Base-by-base conservation (phyloP, 768 basidiomycete genomes). In the Leucogyrophana mollusca region DNA sequence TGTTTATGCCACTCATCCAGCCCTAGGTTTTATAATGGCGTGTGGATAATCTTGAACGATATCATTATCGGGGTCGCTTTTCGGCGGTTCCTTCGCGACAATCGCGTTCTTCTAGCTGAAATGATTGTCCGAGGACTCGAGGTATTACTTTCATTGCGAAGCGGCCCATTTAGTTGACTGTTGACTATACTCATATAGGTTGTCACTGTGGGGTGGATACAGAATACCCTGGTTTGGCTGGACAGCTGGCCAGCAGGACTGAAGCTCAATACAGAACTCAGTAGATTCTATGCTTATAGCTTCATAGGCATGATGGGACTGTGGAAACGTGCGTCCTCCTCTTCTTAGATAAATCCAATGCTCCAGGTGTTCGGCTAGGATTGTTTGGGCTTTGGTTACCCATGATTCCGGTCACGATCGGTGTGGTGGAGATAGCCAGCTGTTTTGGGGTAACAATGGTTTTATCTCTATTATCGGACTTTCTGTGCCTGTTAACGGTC, bases 241-340 rank as follows among this genome's bases (percentile, higher is more conserved):
- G 88, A 96, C 61, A 82, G 87, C 50, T 98, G 95, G 95, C 95
- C 95, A 0, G 93, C 85, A 2, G 95, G 96, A 1, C 69, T 99
- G 33, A 99, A 99, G 66, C 82, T 99, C 43, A 98, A 98, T 58
- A 90, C 91, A 0, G 90, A 97, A 55, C 76, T 99, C n/a, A 90
- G 91, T 55, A 72, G 74, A 20, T 87, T 96, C 60, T 87, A 91
- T 57, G 81, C 85, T n/a, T 76, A 82, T 47, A 74, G 78, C 0
- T 84, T 96, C 40, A 71, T 85, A 3, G 76, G 75, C 20, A 51
- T 90, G 11, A 77, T 90, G 13, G 73, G 72, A 1, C 56, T 78
- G 2, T 97, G 92, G 91, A 80, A 76, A 4, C 67, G 94, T 94
- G 47, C 38, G 87, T 73, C 18, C 34, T 8, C 25, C 47, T 47